phyloP scores from a whole-genome alignment of 306 rosid species.

The Arachis stenosperma region DNA sequence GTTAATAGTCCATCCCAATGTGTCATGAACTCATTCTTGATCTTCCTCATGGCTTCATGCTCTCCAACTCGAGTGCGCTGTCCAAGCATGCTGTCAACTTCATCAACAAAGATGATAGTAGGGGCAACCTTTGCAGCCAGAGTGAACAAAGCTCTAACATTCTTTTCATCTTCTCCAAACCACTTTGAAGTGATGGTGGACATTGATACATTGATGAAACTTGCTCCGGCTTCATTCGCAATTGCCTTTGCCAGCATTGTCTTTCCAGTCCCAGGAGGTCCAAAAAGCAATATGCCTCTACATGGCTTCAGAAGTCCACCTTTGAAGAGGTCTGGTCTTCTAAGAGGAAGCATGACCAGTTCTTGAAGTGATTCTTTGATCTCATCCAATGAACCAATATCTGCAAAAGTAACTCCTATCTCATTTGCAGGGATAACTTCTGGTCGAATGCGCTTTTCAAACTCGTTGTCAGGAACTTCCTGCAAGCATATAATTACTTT shows the following conservation, averaged over 20 bases:
- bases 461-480: constrained; percentile 83
- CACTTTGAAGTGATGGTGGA: constrained; percentile 77
- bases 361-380: constrained; percentile 84
- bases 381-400: constrained; percentile 77
- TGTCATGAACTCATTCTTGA: constrained; percentile 82
- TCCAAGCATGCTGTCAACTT: constrained; percentile 91
- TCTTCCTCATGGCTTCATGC: constrained; percentile 77
- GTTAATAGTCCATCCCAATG: constrained; percentile 89
- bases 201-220: constrained; percentile 82
- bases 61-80: constrained; percentile 78
- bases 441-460: constrained; percentile 80
- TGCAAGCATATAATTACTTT: constrained; percentile 36
- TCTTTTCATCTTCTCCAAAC: constrained; percentile 85
- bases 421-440: constrained; percentile 83
- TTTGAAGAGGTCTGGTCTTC: constrained; percentile 81
- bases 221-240: constrained; percentile 84
- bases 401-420: constrained; percentile 82
- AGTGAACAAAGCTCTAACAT: constrained; percentile 73
- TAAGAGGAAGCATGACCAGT: constrained; percentile 81
- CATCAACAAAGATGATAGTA: constrained; percentile 78
- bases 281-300: constrained; percentile 79
- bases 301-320: constrained; percentile 82
- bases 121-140: constrained; percentile 87
- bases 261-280: constrained; percentile 90
- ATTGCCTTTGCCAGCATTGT: constrained; percentile 90